Evolutionary conservation across 2,329 filamentous ascomycete genomes (phyloP).

Genomic region (Phaeophleospora eucalypticola): DNA sequence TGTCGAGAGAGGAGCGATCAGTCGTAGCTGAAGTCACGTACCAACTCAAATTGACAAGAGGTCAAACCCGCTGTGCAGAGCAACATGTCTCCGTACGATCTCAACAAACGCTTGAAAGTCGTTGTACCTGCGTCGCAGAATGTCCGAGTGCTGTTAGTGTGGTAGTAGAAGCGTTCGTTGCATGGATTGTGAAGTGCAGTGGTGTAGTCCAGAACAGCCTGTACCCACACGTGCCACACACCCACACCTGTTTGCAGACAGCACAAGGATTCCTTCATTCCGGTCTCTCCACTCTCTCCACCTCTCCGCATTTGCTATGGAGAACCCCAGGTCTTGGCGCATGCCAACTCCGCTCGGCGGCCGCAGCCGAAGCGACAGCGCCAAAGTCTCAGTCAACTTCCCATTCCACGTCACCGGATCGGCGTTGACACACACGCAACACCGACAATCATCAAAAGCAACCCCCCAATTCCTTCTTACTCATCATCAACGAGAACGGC

Average conservation of each 20-base stretch:
- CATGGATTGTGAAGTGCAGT: background rate
- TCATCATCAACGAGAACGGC: too few species aligned
- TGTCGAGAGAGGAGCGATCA: background rate
- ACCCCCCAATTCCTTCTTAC: too few species aligned
- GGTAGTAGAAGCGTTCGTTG: background rate
- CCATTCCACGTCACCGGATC: background rate
- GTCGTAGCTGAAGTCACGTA: background rate
- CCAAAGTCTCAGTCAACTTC: too few species aligned
- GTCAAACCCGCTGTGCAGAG: background rate
- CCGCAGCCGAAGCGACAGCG: background rate
- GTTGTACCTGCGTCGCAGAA: background rate
- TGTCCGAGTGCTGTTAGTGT: background rate
- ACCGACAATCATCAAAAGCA: too few species aligned
- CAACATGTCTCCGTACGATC: background rate
- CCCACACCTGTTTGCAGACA: background rate
- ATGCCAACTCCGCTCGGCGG: background rate
- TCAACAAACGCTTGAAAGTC: background rate
- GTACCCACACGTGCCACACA: background rate
- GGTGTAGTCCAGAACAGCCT: constrained; percentile 1
- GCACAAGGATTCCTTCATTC: background rate
- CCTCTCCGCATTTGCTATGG: background rate
- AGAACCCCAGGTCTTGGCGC: background rate
- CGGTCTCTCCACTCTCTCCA: background rate
- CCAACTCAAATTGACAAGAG: background rate
- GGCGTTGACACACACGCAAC: too few species aligned